Conservation (phyloP, 108 stramenopile species). For the Parietichytrium sp. region DNA sequence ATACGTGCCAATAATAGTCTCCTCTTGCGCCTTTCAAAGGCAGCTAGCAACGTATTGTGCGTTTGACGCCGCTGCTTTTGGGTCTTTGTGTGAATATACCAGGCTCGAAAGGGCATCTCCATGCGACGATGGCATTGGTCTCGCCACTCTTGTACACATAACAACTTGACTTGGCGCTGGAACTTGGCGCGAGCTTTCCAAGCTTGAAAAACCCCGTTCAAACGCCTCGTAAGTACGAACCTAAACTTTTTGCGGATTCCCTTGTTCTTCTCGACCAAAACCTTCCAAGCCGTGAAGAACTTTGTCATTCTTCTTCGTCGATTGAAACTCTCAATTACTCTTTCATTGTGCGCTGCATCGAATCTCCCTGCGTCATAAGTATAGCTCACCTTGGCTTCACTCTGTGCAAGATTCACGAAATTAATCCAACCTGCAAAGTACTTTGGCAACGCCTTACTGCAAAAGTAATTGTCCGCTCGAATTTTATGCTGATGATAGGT, state of each 20-base stretch:
- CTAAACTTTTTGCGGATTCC: neutral
- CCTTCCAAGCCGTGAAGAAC: neutral
- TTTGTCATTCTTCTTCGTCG: neutral
- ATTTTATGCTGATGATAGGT: neutral
- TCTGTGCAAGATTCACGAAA: neutral
- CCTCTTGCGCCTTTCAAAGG: slow-evolving; percentile 3
- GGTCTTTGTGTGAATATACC: slow-evolving; percentile 8
- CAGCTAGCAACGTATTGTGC: neutral
- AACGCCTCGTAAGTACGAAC: neutral
- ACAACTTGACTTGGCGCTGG: neutral
- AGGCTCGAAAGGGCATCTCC: slow-evolving; percentile 11
- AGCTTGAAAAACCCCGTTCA: neutral
- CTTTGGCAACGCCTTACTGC: neutral
- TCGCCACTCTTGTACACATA: slow-evolving; percentile 17
- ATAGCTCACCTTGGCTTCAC: slow-evolving; percentile 24
- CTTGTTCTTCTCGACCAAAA: neutral
- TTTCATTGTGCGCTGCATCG: neutral
- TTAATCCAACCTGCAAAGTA: neutral
- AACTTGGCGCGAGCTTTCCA: neutral
- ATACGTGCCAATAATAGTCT: neutral
- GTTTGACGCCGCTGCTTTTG: neutral
- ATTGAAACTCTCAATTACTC: neutral
- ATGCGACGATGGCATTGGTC: neutral
- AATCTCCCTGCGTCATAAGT: neutral
- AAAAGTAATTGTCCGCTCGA: slow-evolving; percentile 8